Evolutionary conservation across 1,139 yeast genomes (phyloP).

Genomic region (Pneumocystis canis): DNA sequence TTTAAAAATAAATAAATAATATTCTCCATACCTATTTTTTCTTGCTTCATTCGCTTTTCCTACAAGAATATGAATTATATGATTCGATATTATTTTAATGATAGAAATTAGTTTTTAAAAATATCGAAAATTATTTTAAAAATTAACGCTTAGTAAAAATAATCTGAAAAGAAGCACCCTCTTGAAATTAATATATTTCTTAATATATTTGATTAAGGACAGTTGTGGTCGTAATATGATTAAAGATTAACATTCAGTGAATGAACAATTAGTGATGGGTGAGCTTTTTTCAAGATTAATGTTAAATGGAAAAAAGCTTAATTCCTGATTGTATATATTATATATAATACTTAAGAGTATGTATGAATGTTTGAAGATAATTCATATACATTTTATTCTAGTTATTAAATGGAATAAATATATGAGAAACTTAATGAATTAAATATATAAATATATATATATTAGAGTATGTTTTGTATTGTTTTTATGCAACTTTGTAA

Average conservation of each 20-base stretch:
- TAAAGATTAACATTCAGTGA: background rate
- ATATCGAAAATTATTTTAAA: background rate
- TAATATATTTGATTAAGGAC: background rate
- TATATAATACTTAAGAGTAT: background rate
- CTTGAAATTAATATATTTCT: background rate
- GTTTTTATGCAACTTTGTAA: background rate
- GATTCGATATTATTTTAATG: background rate
- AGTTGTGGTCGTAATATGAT: background rate
- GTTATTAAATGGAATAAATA: background rate
- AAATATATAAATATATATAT: background rate
- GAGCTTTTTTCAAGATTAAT: background rate
- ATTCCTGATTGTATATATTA: background rate
- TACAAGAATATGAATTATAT: background rate
- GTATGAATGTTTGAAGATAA: background rate
- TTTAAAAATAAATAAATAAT: background rate
- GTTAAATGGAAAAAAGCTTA: background rate
- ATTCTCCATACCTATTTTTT: background rate
- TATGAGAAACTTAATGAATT: background rate
- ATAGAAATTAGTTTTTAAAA: background rate
- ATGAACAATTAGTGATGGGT: background rate
- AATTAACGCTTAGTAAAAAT: background rate
- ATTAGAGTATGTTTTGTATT: background rate
- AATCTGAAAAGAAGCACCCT: constrained; percentile 1
- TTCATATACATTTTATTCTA: background rate
- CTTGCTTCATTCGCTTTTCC: background rate